Conservation (phyloP, 768 basidiomycete species). For the Leccinum incarnatum region DNA sequence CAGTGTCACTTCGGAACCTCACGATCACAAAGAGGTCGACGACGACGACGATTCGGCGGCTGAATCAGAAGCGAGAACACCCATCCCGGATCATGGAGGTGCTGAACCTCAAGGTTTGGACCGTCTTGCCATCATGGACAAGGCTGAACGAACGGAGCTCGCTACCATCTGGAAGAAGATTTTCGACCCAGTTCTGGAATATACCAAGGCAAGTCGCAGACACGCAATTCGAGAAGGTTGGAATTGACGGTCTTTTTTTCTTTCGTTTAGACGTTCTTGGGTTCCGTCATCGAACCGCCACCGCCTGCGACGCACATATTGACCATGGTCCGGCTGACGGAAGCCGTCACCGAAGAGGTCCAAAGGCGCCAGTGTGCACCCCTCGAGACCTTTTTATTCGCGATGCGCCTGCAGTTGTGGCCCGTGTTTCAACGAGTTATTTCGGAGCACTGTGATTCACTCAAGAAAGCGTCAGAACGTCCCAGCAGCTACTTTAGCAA, state of each 20-base stretch:
- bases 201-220: conserved; percentile 59
- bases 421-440: conserved; percentile 90
- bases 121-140: conserved; percentile 39
- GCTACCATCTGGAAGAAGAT: conserved; percentile 86
- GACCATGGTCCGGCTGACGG: conserved; percentile 89
- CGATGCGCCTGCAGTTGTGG: conserved; percentile 85
- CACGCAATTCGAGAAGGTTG: neutral
- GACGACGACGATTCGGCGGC: conserved; percentile 40
- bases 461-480: conserved; percentile 83
- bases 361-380: conserved; percentile 77
- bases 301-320: conserved; percentile 78
- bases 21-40: conserved; percentile 35
- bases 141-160: conserved; percentile 58
- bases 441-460: conserved; percentile 75
- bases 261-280: conserved; percentile 57
- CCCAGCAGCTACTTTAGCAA: conserved; percentile 62
- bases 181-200: conserved; percentile 87
- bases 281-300: conserved; percentile 63
- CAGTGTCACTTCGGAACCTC: conserved; percentile 41
- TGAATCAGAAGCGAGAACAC: conserved; percentile 50
- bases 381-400: conserved; percentile 77
- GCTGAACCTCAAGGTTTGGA: conserved; percentile 24
- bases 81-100: conserved; percentile 28
- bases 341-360: conserved; percentile 71
- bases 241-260: neutral